Percentiles rank a stretch among this genome's conserved stretches.
These are phyloP conservation scores for Acanthamoeba healyi DNA, from an alignment of 208 protist species.

Conservation along the genomic window DNA sequence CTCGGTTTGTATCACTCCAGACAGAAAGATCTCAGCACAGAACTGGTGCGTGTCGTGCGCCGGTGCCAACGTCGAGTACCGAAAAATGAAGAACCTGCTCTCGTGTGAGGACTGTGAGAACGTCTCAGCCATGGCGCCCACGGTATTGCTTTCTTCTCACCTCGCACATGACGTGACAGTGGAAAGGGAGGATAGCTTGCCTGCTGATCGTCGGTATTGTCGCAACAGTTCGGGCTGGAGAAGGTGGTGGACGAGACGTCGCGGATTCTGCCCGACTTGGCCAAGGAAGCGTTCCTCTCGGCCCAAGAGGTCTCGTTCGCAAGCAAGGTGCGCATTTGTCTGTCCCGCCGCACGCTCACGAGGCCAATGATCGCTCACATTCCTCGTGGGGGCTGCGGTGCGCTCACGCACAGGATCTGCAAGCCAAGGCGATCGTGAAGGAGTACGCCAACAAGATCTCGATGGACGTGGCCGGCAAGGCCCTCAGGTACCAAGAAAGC, in stretches of 20 bases:
- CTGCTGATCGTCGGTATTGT: not conserved
- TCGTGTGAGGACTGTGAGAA: conserved; percentile 39
- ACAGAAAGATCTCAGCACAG: conserved; percentile 46
- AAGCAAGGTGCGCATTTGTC: conserved; percentile 31
- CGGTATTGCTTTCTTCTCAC: not conserved
- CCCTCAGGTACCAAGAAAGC: not conserved
- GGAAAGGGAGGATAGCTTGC: no score
- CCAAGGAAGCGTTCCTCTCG: conserved; percentile 67
- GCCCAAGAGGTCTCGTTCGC: conserved; percentile 50
- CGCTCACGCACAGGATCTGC: not conserved
- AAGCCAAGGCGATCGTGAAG: conserved; percentile 55
- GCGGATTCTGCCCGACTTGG: conserved; percentile 53
- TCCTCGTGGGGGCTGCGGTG: no score
- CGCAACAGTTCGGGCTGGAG: conserved; percentile 10
- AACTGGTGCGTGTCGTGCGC: conserved; percentile 51
- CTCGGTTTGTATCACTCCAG: not conserved
- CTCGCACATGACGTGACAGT: not conserved
- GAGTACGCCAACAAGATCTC: conserved; percentile 61
- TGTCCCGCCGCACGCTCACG: not conserved
- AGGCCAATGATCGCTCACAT: no score
- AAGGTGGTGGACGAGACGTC: conserved; percentile 59
- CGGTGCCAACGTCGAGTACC: conserved; percentile 36
- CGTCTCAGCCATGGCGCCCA: conserved; percentile 26
- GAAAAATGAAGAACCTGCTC: conserved; percentile 9
- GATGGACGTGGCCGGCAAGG: conserved; percentile 62